Evolutionary conservation across 1,284 basidiomycete species (phyloP).

Genomic region (Kalmanozyma brasiliensis): DNA sequence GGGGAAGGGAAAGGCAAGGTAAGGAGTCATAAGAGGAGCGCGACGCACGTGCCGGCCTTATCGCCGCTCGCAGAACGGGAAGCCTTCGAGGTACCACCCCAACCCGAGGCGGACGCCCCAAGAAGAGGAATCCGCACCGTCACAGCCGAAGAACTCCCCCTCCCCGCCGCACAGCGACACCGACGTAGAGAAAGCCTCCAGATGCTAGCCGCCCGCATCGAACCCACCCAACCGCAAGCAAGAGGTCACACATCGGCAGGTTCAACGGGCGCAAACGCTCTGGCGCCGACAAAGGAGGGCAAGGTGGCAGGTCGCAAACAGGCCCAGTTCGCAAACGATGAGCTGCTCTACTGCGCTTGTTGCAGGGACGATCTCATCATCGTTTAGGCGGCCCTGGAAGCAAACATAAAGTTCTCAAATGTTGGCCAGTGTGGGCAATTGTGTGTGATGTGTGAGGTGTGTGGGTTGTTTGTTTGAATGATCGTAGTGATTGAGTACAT

Average conservation of each 20-base stretch:
- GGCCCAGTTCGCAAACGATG: constrained; percentile 47
- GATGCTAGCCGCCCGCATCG: constrained; percentile 46
- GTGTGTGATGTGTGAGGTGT: too few species aligned
- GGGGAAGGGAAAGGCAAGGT: not conserved
- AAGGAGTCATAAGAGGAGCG: constrained; percentile 29
- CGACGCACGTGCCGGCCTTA: constrained; percentile 39
- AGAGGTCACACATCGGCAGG: not conserved
- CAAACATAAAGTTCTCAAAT: not conserved
- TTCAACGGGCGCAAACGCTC: constrained; percentile 17
- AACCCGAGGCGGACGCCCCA: not conserved
- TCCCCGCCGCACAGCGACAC: constrained; percentile 39
- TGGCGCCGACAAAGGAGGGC: constrained; percentile 6
- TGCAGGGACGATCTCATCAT: constrained; percentile 49
- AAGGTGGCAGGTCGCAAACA: constrained; percentile 19
- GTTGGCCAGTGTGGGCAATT: not conserved
- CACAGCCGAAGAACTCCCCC: constrained; percentile 30
- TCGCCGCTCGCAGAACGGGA: constrained; percentile 43
- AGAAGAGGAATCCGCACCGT: constrained; percentile 41
- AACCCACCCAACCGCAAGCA: not conserved
- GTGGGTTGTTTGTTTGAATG: too few species aligned
- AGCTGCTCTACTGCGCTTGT: constrained; percentile 48
- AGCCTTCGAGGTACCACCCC: constrained; percentile 9
- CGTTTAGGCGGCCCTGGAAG: constrained; percentile 13
- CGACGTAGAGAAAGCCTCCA: constrained; percentile 33
- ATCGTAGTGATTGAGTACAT: not conserved